phyloP scores from a whole-genome alignment of 495 filamentous ascomycete genomes.

The Chaetomium cochliodes region DNA sequence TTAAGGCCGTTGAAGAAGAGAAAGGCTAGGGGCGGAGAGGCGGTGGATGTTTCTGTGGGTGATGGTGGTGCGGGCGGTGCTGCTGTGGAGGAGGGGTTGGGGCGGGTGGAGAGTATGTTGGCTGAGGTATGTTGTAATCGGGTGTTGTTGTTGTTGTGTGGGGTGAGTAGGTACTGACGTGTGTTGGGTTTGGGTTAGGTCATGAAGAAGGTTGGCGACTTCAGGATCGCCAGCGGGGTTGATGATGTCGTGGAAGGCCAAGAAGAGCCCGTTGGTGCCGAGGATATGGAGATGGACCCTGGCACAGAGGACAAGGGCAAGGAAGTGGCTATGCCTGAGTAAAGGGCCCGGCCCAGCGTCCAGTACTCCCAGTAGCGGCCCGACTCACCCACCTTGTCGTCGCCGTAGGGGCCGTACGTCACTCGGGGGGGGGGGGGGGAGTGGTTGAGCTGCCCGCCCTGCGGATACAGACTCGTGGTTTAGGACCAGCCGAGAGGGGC shows the following conservation, averaged over 20 bases:
- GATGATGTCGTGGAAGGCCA: not conserved
- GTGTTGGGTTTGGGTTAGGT: not conserved
- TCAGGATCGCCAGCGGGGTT: not conserved
- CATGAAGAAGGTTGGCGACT: not conserved
- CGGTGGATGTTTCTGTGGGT: not conserved
- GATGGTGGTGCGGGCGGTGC: not conserved
- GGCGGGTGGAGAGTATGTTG: not conserved
- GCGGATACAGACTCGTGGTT: not conserved
- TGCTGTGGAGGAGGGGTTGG: not conserved
- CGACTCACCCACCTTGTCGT: slow-evolving; percentile 1
- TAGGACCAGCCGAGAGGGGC: no score
- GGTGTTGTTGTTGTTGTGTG: not conserved
- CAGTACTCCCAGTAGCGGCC: slow-evolving; percentile 16
- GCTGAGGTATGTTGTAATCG: not conserved
- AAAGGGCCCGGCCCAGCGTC: slow-evolving; percentile 2
- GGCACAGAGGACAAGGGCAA: not conserved
- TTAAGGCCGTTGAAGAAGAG: not conserved
- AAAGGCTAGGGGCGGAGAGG: not conserved
- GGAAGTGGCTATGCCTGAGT: not conserved
- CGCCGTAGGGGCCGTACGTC: not conserved
- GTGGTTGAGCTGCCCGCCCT: not conserved
- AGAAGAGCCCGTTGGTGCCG: not conserved
- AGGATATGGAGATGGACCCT: not conserved
- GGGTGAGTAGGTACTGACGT: not conserved
- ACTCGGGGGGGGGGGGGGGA: not conserved